Evolutionary conservation across 2,329 filamentous ascomycete species (phyloP).

Genomic region (Cadophora sp.): DNA sequence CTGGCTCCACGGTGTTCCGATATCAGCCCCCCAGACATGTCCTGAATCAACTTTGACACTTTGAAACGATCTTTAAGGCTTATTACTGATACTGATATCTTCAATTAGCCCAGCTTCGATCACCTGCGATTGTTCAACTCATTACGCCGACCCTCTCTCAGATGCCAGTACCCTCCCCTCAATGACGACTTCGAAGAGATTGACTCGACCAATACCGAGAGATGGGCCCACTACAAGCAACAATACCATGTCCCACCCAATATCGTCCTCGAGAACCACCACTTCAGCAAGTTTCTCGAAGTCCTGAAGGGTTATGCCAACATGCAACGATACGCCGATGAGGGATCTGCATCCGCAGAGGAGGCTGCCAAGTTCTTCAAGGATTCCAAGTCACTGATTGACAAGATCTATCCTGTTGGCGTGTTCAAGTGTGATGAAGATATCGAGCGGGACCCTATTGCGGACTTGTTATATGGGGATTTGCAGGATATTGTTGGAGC

Average conservation of each 20-base stretch:
- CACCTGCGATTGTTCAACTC: slow-evolving; percentile 9
- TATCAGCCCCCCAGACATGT: too few species aligned
- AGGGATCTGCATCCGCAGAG: slow-evolving; percentile 4
- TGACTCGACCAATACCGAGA: neutral
- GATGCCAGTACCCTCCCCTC: slow-evolving; percentile 17
- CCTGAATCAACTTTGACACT: too few species aligned
- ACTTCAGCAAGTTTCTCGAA: slow-evolving; percentile 4
- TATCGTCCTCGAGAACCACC: neutral
- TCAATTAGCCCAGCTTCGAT: neutral
- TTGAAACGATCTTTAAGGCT: too few species aligned
- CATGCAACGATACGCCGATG: slow-evolving; percentile 10
- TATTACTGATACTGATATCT: too few species aligned
- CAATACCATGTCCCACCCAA: slow-evolving; percentile 3
- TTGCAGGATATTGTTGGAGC: neutral
- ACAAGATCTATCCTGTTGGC: slow-evolving; percentile 5
- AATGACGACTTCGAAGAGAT: neutral
- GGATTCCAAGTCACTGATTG: neutral
- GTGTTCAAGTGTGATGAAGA: slow-evolving; percentile 5
- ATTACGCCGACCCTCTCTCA: slow-evolving; percentile 10
- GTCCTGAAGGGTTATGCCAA: slow-evolving; percentile 4
- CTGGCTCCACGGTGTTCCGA: too few species aligned
- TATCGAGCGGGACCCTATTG: neutral
- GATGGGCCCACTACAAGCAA: slow-evolving; percentile 12
- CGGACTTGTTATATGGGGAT: neutral
- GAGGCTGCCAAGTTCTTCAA: slow-evolving; percentile 10